A percentile compares a stretch with the other conserved stretches of the same genome.
phyloP scores from a whole-genome alignment of 2,329 filamentous ascomycete genomes.

The Fusarium luffae region DNA sequence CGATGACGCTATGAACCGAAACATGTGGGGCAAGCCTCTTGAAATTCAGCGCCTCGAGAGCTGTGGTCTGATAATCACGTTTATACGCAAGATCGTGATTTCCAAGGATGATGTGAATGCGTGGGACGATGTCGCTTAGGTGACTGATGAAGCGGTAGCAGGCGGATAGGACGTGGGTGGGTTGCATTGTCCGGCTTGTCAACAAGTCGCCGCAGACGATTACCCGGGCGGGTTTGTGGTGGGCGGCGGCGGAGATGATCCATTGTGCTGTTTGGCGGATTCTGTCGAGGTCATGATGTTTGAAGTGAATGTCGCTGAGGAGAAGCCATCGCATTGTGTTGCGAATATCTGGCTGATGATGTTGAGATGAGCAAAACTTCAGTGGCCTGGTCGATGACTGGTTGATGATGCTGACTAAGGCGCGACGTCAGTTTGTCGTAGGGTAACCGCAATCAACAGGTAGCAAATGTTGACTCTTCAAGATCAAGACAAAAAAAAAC shows the following conservation, averaged over 20 bases:
- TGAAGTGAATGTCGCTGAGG: slow-evolving; percentile 40
- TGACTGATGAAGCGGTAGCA: slow-evolving; percentile 35
- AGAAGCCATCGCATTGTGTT: slow-evolving; percentile 28
- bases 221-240: slow-evolving; percentile 18
- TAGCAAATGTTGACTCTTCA: no score
- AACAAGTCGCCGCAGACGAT: slow-evolving; percentile 39
- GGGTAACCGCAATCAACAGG: background rate
- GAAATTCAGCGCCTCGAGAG: slow-evolving; percentile 34
- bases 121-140: slow-evolving; percentile 30
- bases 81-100: slow-evolving; percentile 44
- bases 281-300: slow-evolving; percentile 28
- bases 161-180: slow-evolving; percentile 30
- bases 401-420: background rate
- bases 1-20: slow-evolving; percentile 26
- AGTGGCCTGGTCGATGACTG: fast-evolving
- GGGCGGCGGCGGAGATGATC: slow-evolving; percentile 34
- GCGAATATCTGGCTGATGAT: background rate
- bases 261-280: slow-evolving; percentile 34
- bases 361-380: background rate
- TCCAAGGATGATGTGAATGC: slow-evolving; percentile 38
- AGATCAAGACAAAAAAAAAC: no score
- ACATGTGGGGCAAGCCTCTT: slow-evolving; percentile 27
- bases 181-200: slow-evolving; percentile 36
- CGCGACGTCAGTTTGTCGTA: background rate
- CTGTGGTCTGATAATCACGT: slow-evolving; percentile 41